Evolutionary conservation across 2,329 filamentous ascomycete genomes (phyloP).

Genomic region (Colletotrichum costaricense): DNA sequence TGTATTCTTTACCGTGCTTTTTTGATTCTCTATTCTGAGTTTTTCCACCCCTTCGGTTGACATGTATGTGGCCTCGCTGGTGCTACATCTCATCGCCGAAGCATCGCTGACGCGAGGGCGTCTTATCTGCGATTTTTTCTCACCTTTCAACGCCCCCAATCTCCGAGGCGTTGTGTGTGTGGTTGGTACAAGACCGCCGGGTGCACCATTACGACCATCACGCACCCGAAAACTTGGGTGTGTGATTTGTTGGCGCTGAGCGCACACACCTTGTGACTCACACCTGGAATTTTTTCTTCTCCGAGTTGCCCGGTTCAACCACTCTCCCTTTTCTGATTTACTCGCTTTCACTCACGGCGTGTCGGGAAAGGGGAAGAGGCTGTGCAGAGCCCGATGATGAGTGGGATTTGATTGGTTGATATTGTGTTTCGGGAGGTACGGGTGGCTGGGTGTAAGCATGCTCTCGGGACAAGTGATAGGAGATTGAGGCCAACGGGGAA

Average conservation of each 20-base stretch:
- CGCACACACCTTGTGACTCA: slow-evolving; percentile 7
- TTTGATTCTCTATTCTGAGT: neutral
- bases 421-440: neutral
- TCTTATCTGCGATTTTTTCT: neutral
- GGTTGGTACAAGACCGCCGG: no score
- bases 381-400: neutral
- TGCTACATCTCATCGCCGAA: neutral
- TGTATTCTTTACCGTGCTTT: neutral
- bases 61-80: neutral
- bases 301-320: neutral
- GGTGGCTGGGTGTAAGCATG: neutral
- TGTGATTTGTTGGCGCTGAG: neutral
- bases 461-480: no score
- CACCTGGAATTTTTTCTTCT: neutral
- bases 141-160: neutral
- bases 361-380: neutral
- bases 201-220: no score
- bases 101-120: no score
- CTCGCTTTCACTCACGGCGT: neutral
- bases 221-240: neutral
- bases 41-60: neutral
- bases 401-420: neutral
- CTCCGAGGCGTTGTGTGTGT: neutral
- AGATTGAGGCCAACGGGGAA: no score
- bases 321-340: neutral